Base-by-base conservation (phyloP, 495 filamentous ascomycete genomes). In the Xylaria cubensis region DNA sequence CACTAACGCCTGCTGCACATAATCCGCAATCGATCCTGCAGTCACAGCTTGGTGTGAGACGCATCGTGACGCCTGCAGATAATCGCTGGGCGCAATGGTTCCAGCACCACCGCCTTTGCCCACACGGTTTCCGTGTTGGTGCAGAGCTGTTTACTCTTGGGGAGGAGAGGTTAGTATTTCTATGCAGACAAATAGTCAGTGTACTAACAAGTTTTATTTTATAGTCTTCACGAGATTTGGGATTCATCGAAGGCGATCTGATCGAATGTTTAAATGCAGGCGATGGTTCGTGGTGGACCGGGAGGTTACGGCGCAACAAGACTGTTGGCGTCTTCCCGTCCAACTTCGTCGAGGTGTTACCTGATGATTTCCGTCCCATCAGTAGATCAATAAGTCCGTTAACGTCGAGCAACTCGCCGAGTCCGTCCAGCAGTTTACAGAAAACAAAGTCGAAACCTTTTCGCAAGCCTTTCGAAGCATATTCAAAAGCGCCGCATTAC, bases 251-350 rank as follows among this genome's bases (percentile, higher is more conserved):
- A 80, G 96, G 97, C 56, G 96, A 99, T 82, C 83, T 98, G 71
- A 99, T 99, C 78, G 96, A 99, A 88, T 97, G 94, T 79, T 86
- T 99, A 24, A 99, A 98, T 80, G 96, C 96, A 3, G 96, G 96
- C 65, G 96, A 99, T 82, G 97, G 97, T 36, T 92, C 92, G 66
- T 99, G 96, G 97, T 99, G 96, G 96, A 97, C 93, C 83, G 96
- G 96, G 34, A 90, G 95, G 61, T 79, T 98, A 78, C 90, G 89
- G 73, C 88, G 97, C 69, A 96, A 98, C 80, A 90, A 91, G 79
- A 94, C 94, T 74, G 89, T 97, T 74, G 96, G 96, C 58, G 82
- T 96, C 26, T 99, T 99, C 76, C 96, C 96, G 2, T 98, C 95
- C 55, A 99, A 99, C 80, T 99, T 98, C 79, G 96, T 99, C 72